Evolutionary conservation across 1,284 basidiomycete genomes (phyloP).

Genomic region (Golubevia pallescens): DNA sequence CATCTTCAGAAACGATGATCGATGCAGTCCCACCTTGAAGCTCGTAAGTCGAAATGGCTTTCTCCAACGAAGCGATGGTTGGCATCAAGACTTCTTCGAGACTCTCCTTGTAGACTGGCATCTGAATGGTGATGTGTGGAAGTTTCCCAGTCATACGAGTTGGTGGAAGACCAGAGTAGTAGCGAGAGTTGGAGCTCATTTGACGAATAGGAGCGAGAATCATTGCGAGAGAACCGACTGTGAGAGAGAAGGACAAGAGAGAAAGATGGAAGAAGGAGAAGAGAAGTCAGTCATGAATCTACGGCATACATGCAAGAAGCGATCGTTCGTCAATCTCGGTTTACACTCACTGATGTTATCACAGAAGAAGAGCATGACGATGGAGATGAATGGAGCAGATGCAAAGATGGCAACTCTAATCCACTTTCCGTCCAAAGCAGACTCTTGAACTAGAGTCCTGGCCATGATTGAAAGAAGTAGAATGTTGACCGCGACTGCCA

Average conservation of each 20-base stretch:
- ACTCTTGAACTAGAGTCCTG: conserved; percentile 17
- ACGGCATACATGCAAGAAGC: too few relatives aligned
- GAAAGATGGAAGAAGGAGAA: too few relatives aligned
- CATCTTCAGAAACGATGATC: conserved; percentile 41
- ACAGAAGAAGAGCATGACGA: conserved; percentile 32
- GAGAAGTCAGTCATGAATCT: too few relatives aligned
- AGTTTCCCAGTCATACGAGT: conserved; percentile 15
- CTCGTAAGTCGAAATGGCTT: conserved; percentile 36
- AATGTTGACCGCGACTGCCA: conserved; percentile 23
- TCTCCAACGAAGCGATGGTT: conserved; percentile 32
- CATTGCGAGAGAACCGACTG: conserved; percentile 21
- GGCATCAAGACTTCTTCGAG: conserved; percentile 28
- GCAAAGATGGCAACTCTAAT: conserved; percentile 17
- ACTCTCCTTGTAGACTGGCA: conserved; percentile 43
- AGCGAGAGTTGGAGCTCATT: conserved; percentile 33
- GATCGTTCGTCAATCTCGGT: too few relatives aligned
- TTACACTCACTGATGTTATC: conserved; percentile 25
- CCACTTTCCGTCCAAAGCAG: conserved; percentile 27
- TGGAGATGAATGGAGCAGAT: conserved; percentile 12
- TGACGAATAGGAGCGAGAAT: conserved; percentile 34
- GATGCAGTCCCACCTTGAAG: conserved; percentile 36
- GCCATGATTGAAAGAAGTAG: conserved; percentile 23
- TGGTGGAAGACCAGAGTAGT: conserved; percentile 30
- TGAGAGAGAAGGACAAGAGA: too few relatives aligned
- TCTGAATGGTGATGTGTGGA: conserved; percentile 39